A percentile compares a stretch with the other conserved stretches of the same genome.
Evolutionary conservation across 306 rosid species (phyloP).

Genomic region (Cucumis hystrix): DNA sequence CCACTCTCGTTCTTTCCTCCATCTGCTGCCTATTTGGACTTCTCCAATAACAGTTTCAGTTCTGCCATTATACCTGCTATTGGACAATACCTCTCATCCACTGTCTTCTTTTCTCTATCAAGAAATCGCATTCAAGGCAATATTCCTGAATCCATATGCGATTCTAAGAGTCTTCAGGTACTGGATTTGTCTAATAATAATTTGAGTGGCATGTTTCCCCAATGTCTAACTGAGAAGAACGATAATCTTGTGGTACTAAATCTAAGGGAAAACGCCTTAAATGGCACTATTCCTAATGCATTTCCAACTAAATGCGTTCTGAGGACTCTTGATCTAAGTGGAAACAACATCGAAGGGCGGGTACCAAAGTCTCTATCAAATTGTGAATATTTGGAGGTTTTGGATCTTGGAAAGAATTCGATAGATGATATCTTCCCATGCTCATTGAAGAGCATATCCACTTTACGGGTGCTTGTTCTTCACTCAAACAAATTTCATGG

Average conservation of each 20-base stretch:
- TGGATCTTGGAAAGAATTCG: conserved; percentile 24
- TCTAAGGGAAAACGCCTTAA: conserved; percentile 8
- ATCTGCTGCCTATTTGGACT: background rate
- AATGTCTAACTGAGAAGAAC: background rate
- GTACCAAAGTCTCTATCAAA: conserved; percentile 18
- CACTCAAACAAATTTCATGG: conserved; percentile 17
- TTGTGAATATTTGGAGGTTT: conserved; percentile 17
- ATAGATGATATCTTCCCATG: background rate
- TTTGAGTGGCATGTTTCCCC: conserved; percentile 11
- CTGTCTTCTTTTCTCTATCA: conserved; percentile 15
- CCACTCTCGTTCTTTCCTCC: background rate
- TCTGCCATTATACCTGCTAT: background rate
- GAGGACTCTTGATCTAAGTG: conserved; percentile 13
- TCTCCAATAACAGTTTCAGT: conserved; percentile 13
- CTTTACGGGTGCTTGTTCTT: conserved; percentile 22
- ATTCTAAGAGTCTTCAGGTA: conserved; percentile 3
- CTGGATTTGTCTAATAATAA: conserved; percentile 22
- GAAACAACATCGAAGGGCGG: conserved; percentile 3
- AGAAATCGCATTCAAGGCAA: background rate
- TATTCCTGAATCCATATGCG: conserved; percentile 28
- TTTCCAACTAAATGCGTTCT: conserved; percentile 11
- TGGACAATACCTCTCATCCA: rapidly evolving
- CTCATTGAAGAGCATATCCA: conserved; percentile 7
- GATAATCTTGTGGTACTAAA: conserved; percentile 13
- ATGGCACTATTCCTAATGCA: background rate